Evolutionary conservation across 495 filamentous ascomycete genomes (phyloP).

Genomic region (Hypoxylon trugodes): DNA sequence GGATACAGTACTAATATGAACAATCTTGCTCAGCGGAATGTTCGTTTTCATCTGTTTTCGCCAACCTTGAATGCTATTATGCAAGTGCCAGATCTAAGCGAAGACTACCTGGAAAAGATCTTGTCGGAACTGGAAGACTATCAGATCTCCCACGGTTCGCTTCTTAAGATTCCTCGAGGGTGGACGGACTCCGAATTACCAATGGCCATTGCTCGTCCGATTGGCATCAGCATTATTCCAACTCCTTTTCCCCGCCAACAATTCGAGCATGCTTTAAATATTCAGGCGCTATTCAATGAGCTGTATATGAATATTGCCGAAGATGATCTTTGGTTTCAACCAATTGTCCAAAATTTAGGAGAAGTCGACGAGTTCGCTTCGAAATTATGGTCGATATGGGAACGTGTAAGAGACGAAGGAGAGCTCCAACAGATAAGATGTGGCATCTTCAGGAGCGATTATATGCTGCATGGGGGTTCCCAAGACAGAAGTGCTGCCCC

Average conservation of each 20-base stretch:
- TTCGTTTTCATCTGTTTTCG: not conserved
- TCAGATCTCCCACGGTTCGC: constrained; percentile 22
- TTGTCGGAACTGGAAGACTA: constrained; percentile 29
- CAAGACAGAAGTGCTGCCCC: not conserved
- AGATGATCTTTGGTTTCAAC: constrained; percentile 72
- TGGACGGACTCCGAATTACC: constrained; percentile 17
- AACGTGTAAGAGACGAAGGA: constrained; percentile 72
- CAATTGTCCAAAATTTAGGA: constrained; percentile 68
- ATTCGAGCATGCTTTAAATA: constrained; percentile 68
- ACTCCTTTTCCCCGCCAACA: constrained; percentile 72
- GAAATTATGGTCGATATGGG: constrained; percentile 73
- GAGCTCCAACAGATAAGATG: constrained; percentile 75
- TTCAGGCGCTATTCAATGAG: constrained; percentile 75
- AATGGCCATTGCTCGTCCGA: constrained; percentile 17
- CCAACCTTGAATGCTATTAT: not conserved
- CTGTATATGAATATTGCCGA: constrained; percentile 74
- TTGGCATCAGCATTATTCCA: constrained; percentile 70
- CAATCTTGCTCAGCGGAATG: too few species aligned
- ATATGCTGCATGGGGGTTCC: constrained; percentile 68
- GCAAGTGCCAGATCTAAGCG: not conserved
- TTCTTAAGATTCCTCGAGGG: constrained; percentile 27
- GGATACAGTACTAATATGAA: too few species aligned
- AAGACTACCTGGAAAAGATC: constrained; percentile 18
- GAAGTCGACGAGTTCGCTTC: constrained; percentile 74
- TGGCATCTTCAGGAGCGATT: constrained; percentile 81